These are phyloP conservation scores for Yarrowia sp. DNA, from an alignment of 805 yeast genomes.

Conservation along the genomic window DNA sequence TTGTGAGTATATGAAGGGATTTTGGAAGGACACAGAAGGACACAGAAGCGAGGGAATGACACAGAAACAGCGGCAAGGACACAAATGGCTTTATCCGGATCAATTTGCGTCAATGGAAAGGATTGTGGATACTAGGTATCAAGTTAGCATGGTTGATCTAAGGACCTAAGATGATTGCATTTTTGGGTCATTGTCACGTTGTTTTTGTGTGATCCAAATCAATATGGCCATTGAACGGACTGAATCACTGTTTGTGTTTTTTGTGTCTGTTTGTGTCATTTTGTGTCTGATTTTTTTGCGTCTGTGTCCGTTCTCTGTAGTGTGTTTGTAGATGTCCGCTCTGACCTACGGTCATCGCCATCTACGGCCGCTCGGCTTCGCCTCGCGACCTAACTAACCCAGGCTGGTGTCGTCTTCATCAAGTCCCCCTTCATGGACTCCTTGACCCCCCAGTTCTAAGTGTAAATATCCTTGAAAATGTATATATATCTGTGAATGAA, in stretches of 20 bases:
- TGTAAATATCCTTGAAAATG: slow-evolving; percentile 19
- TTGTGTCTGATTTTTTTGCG: too few relatives aligned
- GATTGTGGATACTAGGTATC: too few relatives aligned
- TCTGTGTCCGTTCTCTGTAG: too few relatives aligned
- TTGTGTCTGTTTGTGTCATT: too few relatives aligned
- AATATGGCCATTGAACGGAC: too few relatives aligned
- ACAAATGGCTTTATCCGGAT: too few relatives aligned
- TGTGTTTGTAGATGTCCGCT: neutral
- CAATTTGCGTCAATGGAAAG: too few relatives aligned
- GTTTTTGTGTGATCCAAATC: too few relatives aligned
- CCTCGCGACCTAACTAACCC: slow-evolving; percentile 20
- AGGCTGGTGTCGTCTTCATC: slow-evolving; percentile 42
- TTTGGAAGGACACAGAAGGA: neutral
- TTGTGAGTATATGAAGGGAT: slow-evolving; percentile 22
- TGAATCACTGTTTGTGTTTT: too few relatives aligned
- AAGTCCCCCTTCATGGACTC: slow-evolving; percentile 42
- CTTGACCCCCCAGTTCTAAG: slow-evolving; percentile 40
- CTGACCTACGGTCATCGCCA: neutral
- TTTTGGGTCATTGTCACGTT: too few relatives aligned
- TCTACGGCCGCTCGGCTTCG: neutral
- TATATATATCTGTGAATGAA: slow-evolving; percentile 24
- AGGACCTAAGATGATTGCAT: neutral
- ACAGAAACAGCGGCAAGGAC: slow-evolving; percentile 7
- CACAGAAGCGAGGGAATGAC: slow-evolving; percentile 9
- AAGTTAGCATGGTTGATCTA: too few relatives aligned